A percentile compares a stretch with the other conserved stretches of the same genome.
Conservation (phyloP, 169 alveolate species). For the Eimeria mitis region DNA sequence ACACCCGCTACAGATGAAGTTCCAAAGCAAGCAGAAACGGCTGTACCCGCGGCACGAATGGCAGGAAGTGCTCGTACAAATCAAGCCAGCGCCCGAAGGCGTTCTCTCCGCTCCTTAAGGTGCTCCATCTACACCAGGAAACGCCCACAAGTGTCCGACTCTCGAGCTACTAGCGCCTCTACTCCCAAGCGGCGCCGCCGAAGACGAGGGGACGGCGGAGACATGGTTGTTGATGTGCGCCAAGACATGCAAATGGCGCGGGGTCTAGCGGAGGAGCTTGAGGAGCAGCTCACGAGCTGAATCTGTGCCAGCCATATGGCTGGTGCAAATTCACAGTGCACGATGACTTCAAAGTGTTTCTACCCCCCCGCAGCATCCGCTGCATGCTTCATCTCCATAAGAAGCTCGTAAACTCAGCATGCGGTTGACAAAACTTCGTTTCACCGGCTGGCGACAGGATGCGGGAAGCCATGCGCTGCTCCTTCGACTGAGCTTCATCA, state of each 20-base stretch:
- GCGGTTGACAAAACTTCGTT: neutral
- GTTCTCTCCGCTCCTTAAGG: constrained; percentile 1
- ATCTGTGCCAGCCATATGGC: neutral
- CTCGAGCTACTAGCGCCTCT: neutral
- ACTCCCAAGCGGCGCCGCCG: constrained; percentile 47
- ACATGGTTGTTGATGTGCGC: neutral
- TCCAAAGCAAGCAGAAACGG: neutral
- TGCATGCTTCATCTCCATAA: neutral
- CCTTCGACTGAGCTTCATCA: neutral
- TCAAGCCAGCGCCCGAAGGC: neutral
- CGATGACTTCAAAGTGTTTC: neutral
- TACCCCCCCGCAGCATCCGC: neutral
- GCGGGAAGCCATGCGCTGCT: neutral
- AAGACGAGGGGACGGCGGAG: constrained; percentile 13
- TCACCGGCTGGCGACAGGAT: neutral
- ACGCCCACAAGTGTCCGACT: neutral
- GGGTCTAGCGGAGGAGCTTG: constrained; percentile 71
- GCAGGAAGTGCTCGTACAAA: neutral
- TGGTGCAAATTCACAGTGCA: too few relatives aligned
- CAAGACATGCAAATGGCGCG: constrained; percentile 51
- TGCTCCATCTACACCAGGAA: constrained; percentile 50
- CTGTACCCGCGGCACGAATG: neutral
- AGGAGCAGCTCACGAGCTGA: constrained; percentile 72
- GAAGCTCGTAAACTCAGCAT: neutral
- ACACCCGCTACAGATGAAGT: neutral